phyloP scores from a whole-genome alignment of 176 grass and related monocot genomes.

The Hsuehochloa calcarea region DNA sequence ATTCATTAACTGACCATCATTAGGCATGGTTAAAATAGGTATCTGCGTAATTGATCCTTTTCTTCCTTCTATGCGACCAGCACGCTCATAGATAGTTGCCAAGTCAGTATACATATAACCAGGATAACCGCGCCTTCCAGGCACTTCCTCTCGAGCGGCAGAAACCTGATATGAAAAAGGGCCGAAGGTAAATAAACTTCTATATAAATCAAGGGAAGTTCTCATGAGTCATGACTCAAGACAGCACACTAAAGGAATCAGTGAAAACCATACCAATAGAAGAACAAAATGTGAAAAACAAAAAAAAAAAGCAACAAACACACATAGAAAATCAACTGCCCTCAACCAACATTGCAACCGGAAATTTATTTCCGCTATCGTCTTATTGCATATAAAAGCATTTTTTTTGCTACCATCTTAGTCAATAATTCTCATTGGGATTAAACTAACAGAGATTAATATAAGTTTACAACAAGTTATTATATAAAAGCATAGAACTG shows the following conservation, averaged over 20 bases:
- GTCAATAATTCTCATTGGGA: not conserved
- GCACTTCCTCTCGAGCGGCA: slow-evolving; percentile 84
- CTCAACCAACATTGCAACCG: not conserved
- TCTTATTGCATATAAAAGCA: not conserved
- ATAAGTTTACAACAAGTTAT: not conserved
- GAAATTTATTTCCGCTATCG: not conserved
- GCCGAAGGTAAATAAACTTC: not conserved
- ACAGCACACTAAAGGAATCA: not conserved
- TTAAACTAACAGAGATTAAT: not conserved
- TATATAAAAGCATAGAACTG: slow-evolving; percentile 7
- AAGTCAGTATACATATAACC: slow-evolving; percentile 88
- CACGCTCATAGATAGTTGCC: slow-evolving; percentile 82
- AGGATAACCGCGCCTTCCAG: slow-evolving; percentile 82
- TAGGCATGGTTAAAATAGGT: slow-evolving; percentile 86
- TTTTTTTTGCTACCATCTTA: not conserved
- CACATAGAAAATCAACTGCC: not conserved
- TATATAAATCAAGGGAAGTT: not conserved
- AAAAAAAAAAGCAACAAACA: not conserved
- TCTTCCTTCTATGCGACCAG: slow-evolving; percentile 82
- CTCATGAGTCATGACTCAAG: not conserved
- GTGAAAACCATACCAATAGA: not conserved
- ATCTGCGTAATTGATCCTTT: slow-evolving; percentile 82
- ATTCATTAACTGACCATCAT: slow-evolving; percentile 57
- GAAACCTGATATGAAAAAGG: slow-evolving; percentile 47
- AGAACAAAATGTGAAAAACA: not conserved